Percentiles rank a stretch among this genome's conserved stretches.
phyloP scores from a whole-genome alignment of 768 basidiomycete genomes.

The Leucogyrophana mollusca region DNA sequence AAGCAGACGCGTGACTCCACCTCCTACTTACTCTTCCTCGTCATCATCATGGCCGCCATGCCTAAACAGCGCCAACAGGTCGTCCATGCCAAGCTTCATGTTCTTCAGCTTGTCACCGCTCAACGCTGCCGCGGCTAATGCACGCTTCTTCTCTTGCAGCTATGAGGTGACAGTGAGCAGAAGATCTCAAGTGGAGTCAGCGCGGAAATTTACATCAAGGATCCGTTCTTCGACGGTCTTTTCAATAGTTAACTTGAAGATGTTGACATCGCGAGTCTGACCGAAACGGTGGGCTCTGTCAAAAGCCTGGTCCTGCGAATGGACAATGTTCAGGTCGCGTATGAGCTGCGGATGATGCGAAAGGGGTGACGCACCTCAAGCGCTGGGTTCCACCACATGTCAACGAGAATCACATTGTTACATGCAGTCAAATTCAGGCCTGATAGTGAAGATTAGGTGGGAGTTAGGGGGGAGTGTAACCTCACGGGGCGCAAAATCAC shows the following conservation, averaged over 20 bases:
- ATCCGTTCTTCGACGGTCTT: conserved; percentile 89
- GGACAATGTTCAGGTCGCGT: not conserved
- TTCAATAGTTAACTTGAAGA: conserved; percentile 86
- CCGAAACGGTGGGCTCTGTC: conserved; percentile 90
- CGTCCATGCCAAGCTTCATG: conserved; percentile 80
- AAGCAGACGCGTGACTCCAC: conserved; percentile 2
- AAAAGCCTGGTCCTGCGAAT: conserved; percentile 81
- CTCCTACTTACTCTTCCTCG: conserved; percentile 40
- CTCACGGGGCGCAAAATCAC: conserved; percentile 15
- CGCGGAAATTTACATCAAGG: conserved; percentile 46
- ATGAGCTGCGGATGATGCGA: not conserved
- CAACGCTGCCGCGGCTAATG: conserved; percentile 78
- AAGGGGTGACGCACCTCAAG: conserved; percentile 55
- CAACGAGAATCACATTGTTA: conserved; percentile 91
- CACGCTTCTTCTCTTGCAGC: conserved; percentile 93
- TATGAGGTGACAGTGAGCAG: conserved; percentile 20
- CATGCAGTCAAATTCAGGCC: conserved; percentile 91
- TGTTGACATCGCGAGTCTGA: conserved; percentile 82
- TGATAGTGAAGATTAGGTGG: conserved; percentile 17
- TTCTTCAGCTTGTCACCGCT: conserved; percentile 88
- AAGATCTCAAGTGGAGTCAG: not conserved
- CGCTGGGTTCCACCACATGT: conserved; percentile 95
- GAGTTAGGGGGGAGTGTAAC: not conserved
- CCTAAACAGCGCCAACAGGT: conserved; percentile 79
- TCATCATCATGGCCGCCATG: conserved; percentile 58